Evolutionary conservation across 495 filamentous ascomycete species (phyloP).

Genomic region (Hypoxylon lenormandii): DNA sequence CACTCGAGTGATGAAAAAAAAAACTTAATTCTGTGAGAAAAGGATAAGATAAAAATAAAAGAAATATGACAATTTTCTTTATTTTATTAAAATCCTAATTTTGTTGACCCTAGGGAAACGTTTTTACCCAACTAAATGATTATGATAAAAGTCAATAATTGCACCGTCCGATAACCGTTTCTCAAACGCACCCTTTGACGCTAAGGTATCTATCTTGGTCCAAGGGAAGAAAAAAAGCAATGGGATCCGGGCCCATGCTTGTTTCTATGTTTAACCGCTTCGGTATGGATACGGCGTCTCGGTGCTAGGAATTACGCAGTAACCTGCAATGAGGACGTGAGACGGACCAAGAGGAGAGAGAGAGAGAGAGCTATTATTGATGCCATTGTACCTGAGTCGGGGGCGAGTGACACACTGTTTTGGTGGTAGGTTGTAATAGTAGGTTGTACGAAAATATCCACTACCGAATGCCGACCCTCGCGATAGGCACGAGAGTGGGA

Average conservation of each 20-base stretch:
- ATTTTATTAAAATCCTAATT: too few species aligned
- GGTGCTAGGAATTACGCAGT: slow-evolving; percentile 42
- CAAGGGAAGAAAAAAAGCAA: slow-evolving; percentile 16
- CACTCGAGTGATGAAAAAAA: too few species aligned
- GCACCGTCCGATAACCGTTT: too few species aligned
- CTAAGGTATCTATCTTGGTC: slow-evolving; percentile 3
- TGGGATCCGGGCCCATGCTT: slow-evolving; percentile 42
- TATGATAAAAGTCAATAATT: too few species aligned
- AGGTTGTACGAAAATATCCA: slow-evolving; percentile 42
- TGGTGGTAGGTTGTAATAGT: slow-evolving; percentile 34
- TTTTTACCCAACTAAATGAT: too few species aligned
- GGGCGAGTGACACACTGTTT: slow-evolving; percentile 47
- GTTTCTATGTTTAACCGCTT: slow-evolving; percentile 45
- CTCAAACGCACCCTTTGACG: too few species aligned
- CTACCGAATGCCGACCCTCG: slow-evolving; percentile 35
- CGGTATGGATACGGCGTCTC: slow-evolving; percentile 39
- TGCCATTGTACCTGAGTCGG: slow-evolving; percentile 30
- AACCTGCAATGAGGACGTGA: slow-evolving; percentile 22
- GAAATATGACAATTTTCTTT: too few species aligned
- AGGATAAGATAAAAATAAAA: too few species aligned
- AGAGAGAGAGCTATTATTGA: slow-evolving; percentile 24
- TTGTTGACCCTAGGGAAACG: too few species aligned
- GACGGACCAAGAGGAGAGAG: slow-evolving; percentile 16
- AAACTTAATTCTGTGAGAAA: too few species aligned
- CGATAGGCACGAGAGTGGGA: slow-evolving; percentile 32